Percentiles rank a stretch among this genome's conserved stretches.
Conservation (phyloP, 2,329 filamentous ascomycete genomes). For the Penicillium paneum region DNA sequence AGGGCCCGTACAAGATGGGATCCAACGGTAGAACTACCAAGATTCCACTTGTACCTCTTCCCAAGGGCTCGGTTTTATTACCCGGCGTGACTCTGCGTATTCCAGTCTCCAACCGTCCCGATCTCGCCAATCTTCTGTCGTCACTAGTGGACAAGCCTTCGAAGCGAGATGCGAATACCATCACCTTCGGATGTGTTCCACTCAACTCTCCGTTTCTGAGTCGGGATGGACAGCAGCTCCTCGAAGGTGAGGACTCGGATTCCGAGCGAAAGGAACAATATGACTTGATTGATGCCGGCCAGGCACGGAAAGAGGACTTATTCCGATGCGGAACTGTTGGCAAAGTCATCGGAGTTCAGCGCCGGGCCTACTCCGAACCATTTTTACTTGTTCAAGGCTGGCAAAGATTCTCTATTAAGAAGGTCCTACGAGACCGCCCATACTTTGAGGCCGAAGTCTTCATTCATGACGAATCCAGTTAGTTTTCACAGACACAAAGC, state of each 20-base stretch:
- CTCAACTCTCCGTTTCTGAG: slow-evolving; percentile 72
- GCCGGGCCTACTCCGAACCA: slow-evolving; percentile 70
- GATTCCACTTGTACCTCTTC: slow-evolving; percentile 77
- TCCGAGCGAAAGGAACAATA: slow-evolving; percentile 43
- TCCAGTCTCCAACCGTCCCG: slow-evolving; percentile 75
- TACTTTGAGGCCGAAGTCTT: slow-evolving; percentile 81
- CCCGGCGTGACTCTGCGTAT: slow-evolving; percentile 84
- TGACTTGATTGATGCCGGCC: slow-evolving; percentile 55
- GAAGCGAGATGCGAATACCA: slow-evolving; percentile 61
- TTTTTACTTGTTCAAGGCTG: slow-evolving; percentile 83
- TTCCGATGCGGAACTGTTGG: slow-evolving; percentile 80
- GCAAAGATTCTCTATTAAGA: slow-evolving; percentile 71
- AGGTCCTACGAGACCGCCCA: slow-evolving; percentile 71
- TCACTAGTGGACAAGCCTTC: slow-evolving; percentile 72
- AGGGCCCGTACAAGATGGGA: slow-evolving; percentile 30
- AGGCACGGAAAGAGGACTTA: slow-evolving; percentile 67
- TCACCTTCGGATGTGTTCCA: slow-evolving; percentile 85
- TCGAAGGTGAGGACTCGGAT: slow-evolving; percentile 61
- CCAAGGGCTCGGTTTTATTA: slow-evolving; percentile 75
- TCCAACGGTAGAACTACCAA: slow-evolving; percentile 41
- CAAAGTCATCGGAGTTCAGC: slow-evolving; percentile 74
- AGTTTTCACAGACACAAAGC: slow-evolving; percentile 20
- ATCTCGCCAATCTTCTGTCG: slow-evolving; percentile 83
- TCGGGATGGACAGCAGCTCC: slow-evolving; percentile 69
- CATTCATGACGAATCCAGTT: slow-evolving; percentile 67